Conservation (phyloP, 2,329 filamentous ascomycete species). For the Aspergillus nomiae region DNA sequence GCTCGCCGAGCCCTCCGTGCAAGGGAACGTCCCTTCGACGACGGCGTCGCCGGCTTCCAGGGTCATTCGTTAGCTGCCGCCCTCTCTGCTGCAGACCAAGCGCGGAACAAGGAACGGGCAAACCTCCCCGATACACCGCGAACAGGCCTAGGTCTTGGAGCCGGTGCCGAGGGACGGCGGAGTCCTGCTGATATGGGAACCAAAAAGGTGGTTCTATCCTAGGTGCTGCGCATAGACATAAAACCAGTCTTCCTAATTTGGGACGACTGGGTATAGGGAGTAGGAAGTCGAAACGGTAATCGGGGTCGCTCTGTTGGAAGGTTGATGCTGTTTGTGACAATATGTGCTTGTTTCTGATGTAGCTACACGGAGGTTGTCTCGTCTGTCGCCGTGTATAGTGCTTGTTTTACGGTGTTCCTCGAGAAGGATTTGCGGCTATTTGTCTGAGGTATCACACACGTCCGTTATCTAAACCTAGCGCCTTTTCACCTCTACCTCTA, state of each 20-base stretch:
- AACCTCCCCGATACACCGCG: slow-evolving; percentile 37
- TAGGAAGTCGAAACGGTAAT: slow-evolving; percentile 53
- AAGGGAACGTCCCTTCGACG: slow-evolving; percentile 49
- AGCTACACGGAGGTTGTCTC: not conserved
- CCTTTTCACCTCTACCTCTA: not conserved
- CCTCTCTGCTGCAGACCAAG: slow-evolving; percentile 32
- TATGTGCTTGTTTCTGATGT: not conserved
- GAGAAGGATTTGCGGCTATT: not conserved
- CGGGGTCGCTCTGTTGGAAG: not conserved
- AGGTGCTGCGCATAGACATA: slow-evolving; percentile 57
- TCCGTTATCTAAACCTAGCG: not conserved
- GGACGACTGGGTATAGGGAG: slow-evolving; percentile 71
- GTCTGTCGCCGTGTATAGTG: not conserved
- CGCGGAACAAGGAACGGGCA: slow-evolving; percentile 32
- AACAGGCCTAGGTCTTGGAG: slow-evolving; percentile 23
- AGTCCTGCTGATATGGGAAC: slow-evolving; percentile 17
- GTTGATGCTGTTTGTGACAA: not conserved
- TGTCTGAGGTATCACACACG: not conserved
- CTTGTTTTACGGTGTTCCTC: not conserved
- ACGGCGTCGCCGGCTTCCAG: slow-evolving; percentile 52
- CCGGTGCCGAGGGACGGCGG: slow-evolving; percentile 39
- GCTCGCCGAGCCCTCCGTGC: slow-evolving; percentile 70
- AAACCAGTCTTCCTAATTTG: slow-evolving; percentile 68
- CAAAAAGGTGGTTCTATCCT: slow-evolving; percentile 29
- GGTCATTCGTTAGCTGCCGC: slow-evolving; percentile 35